Percentiles rank a stretch among this genome's conserved stretches.
phyloP scores from a whole-genome alignment of 192 early-diverging fungal genomes.

The Thamnidium elegans region DNA sequence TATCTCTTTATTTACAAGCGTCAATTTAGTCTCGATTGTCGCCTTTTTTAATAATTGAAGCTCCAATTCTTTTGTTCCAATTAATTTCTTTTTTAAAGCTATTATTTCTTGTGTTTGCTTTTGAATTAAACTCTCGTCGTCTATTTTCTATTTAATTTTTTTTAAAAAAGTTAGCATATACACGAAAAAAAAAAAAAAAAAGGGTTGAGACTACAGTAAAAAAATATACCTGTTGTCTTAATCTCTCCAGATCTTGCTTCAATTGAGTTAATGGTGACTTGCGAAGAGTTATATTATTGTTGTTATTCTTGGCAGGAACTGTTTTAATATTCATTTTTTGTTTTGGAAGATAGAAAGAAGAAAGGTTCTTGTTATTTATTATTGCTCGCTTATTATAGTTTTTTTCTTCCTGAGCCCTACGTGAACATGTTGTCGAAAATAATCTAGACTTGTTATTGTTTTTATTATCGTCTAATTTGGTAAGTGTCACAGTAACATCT shows the following conservation, averaged over 20 bases:
- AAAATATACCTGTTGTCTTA: conserved; percentile 1
- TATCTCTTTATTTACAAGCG: not conserved
- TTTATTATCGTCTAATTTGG: not conserved
- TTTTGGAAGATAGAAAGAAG: not conserved
- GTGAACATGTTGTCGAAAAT: conserved; percentile 15
- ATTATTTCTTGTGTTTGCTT: conserved; percentile 1
- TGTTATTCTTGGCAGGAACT: not conserved
- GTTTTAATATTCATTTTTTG: not conserved
- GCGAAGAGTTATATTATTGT: not conserved
- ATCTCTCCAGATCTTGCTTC: conserved; percentile 1
- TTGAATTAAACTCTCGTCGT: conserved; percentile 1
- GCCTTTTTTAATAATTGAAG: conserved; percentile 12
- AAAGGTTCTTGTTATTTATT: not conserved
- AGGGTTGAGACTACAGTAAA: not conserved
- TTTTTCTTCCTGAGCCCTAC: conserved; percentile 14
- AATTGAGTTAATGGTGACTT: not conserved
- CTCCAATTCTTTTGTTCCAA: conserved; percentile 10
- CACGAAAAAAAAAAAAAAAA: not conserved
- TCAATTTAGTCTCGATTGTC: not conserved
- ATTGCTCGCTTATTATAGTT: conserved; percentile 12
- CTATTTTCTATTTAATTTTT: not conserved
- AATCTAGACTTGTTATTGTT: conserved; percentile 11
- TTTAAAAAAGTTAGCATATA: not conserved
- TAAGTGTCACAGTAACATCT: not conserved
- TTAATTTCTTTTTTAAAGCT: not conserved